Base-by-base conservation (phyloP, 2,329 filamentous ascomycete genomes). In the Beauveria sp. region DNA sequence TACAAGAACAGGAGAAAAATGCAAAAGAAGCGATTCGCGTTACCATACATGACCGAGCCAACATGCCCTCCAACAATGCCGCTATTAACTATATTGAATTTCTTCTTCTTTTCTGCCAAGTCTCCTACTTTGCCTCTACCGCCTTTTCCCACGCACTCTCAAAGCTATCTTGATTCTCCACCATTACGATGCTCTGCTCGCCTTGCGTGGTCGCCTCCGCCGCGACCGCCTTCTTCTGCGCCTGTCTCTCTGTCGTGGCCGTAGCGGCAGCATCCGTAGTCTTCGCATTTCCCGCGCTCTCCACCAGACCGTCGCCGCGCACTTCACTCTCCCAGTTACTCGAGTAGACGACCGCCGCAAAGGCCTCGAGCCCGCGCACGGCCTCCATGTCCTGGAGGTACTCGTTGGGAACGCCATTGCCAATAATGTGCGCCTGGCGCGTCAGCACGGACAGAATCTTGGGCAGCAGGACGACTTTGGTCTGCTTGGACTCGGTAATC, bases 361-460 rank as follows among this genome's bases (percentile, higher is more conserved):
- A 96, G 0, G 88, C 90, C 71, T 93, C 89, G 10, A 96, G 79
- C 64, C 93, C 89, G 30, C 82, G 80, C 45, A 93, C 88, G 58
- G 81, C 75, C 74, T 96, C 91, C 81, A 96, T 91, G 45, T 86
- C 85, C 67, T 86, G 82, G 38, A 89, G 79, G 70, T 89, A 89
- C 76, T 83, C 87, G 73, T 84, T 91, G 62, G 82, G 86, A 75
- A 85, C 83, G 67, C 90, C 90, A 69, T 88, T 87, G 58, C 93
- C 93, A 67, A 99, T 96, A 59, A 81, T 83, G 73, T 96, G 93
- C 5, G 93, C 93, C 77, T 99, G 93, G 66, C 91, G 86, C 45
- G 92, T 95, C 68, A 98, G 84, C 6, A 96, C 88, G 3, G 93
- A 96, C 42, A 99, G 80, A 58, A 96, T 88, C 74, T 91, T 96